phyloP scores from a whole-genome alignment of 768 basidiomycete species.

The Clitopilus hobsonii region DNA sequence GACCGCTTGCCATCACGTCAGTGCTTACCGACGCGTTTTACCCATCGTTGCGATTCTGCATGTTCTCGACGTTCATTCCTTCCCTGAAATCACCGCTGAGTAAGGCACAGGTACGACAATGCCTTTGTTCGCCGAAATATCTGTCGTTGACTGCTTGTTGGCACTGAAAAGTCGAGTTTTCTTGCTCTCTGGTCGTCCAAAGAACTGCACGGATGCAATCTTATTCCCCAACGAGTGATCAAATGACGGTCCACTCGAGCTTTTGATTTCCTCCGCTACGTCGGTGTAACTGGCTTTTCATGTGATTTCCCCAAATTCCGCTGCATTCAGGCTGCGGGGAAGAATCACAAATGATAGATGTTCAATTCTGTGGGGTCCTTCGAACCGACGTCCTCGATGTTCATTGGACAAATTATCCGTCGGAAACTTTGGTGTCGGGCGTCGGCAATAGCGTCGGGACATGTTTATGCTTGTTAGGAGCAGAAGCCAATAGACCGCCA shows the following conservation, averaged over 20 bases:
- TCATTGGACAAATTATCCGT: no score
- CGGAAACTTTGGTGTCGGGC: background rate
- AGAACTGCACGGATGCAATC: background rate
- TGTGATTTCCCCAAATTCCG: slow-evolving; percentile 8
- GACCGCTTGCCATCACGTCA: background rate
- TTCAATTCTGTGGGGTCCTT: background rate
- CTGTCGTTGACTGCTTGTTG: background rate
- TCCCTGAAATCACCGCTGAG: background rate
- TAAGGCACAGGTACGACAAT: background rate
- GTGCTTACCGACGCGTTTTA: background rate
- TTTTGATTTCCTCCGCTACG: background rate
- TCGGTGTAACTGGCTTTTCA: background rate
- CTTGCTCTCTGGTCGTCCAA: background rate
- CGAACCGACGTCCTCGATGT: background rate
- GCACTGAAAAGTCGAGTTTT: background rate
- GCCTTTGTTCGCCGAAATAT: background rate
- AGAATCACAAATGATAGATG: background rate
- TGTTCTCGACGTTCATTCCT: background rate
- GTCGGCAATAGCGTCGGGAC: background rate
- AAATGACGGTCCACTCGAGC: background rate
- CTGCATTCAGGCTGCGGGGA: slow-evolving; percentile 1
- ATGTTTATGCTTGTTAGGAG: slow-evolving; percentile 10
- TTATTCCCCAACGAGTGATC: background rate
- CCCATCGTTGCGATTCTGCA: background rate
- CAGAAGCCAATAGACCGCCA: slow-evolving; percentile 6